Evolutionary conservation across 2,329 filamentous ascomycete species (phyloP).

Genomic region (Ceratocystis cubensis): DNA sequence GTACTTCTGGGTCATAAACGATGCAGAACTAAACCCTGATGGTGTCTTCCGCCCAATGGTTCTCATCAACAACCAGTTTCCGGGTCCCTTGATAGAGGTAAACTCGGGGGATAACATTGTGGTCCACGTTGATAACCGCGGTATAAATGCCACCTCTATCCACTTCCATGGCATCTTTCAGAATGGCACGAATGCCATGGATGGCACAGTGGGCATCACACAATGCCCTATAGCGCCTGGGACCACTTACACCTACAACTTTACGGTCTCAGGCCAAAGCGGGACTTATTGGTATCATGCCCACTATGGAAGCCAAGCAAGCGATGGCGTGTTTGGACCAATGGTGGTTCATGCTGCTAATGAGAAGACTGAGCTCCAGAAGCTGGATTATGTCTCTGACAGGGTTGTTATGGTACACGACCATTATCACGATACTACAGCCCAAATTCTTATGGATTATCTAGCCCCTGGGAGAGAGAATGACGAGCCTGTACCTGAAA

Average conservation of each 20-base stretch:
- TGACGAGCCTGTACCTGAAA: conserved; percentile 54
- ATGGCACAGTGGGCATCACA: conserved; percentile 55
- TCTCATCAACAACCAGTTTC: conserved; percentile 63
- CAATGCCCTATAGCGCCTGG: conserved; percentile 56
- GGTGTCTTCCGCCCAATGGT: conserved; percentile 47
- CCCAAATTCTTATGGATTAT: conserved; percentile 40
- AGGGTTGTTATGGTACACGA: conserved; percentile 56
- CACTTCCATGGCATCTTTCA: conserved; percentile 73
- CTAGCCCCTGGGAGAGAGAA: conserved; percentile 42
- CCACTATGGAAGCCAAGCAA: conserved; percentile 51
- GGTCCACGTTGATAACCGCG: conserved; percentile 55
- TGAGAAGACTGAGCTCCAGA: conserved; percentile 27
- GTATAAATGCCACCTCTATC: conserved; percentile 52
- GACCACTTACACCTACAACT: conserved; percentile 52
- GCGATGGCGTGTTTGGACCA: conserved; percentile 56
- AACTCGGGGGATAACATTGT: conserved; percentile 62
- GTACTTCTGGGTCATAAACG: conserved; percentile 46
- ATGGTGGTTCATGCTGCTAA: conserved; percentile 50
- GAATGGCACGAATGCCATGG: conserved; percentile 60
- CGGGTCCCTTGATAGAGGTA: conserved; percentile 57
- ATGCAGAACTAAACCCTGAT: conserved; percentile 48
- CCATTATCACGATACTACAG: conserved; percentile 53
- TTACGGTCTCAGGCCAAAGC: conserved; percentile 43
- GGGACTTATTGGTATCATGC: conserved; percentile 51
- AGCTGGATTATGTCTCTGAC: conserved; percentile 33